Conservation (phyloP, 352 stramenopile genomes). For the Phytophthora hybrid region DNA sequence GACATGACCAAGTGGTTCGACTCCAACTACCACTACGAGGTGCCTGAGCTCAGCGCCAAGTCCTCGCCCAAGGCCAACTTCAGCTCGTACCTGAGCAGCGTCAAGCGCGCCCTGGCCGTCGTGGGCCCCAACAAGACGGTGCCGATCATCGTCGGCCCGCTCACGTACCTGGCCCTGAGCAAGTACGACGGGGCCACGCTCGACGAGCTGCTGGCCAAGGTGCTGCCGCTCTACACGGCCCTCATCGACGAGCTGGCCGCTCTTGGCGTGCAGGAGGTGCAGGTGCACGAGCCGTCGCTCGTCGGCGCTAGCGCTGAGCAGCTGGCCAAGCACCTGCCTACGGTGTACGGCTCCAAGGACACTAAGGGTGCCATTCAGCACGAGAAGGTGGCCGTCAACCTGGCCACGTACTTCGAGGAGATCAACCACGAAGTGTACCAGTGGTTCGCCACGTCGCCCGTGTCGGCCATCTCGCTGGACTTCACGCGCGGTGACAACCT, state of each 20-base stretch:
- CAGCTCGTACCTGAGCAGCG: constrained; percentile 61
- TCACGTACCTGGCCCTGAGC: constrained; percentile 84
- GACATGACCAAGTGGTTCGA: constrained; percentile 97
- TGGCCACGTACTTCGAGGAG: constrained; percentile 92
- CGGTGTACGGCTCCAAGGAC: constrained; percentile 76
- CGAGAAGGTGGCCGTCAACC: constrained; percentile 70
- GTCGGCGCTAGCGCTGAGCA: constrained; percentile 74
- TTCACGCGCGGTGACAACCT: constrained; percentile 93
- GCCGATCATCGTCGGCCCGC: constrained; percentile 82
- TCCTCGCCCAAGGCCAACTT: constrained; percentile 86
- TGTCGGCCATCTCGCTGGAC: constrained; percentile 90
- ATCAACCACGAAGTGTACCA: constrained; percentile 90
- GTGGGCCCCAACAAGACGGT: constrained; percentile 88
- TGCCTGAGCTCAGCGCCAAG: constrained; percentile 88
- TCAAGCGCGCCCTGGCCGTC: constrained; percentile 83
- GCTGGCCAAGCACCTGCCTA: constrained; percentile 61
- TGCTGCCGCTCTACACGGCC: constrained; percentile 84
- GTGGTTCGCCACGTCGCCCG: constrained; percentile 84
- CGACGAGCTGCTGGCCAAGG: constrained; percentile 69
- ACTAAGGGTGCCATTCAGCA: constrained; percentile 67
- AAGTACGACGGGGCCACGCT: constrained; percentile 85
- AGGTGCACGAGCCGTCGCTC: constrained; percentile 93
- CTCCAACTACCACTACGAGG: constrained; percentile 97
- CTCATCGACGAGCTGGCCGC: constrained; percentile 76
- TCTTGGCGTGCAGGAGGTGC: constrained; percentile 86